Base-by-base conservation (phyloP, 1,284 basidiomycete genomes). In the Fomitopsis betulina region DNA sequence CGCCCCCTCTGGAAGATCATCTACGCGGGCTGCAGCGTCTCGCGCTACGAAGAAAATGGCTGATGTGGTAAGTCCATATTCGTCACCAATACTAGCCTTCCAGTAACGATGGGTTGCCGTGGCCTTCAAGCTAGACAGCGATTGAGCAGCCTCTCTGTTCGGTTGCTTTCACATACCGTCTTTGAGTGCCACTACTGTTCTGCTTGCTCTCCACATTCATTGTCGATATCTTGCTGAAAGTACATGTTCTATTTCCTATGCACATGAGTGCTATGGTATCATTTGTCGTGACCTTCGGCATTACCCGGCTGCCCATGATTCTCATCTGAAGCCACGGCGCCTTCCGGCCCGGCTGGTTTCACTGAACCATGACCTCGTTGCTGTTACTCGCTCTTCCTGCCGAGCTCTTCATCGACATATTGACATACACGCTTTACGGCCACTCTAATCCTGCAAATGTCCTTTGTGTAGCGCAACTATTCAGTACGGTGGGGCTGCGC, bases 1-100 rank as follows among this genome's bases (percentile, higher is more conserved):
- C 62, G 80, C 83, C 0, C 82, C 87, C 8, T 77, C 82, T 10
- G 79, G 81, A n/a, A 73, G 84, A 2, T 80, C 84, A 12, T 62
- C 63, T 8, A 67, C 66, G 15, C 57, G 70, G 21, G 65, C 68
- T 4, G 70, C 70, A 4, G 70, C 70, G 10, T 62, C 65, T 32
- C 64, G 61, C 51, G 67, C 67, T 25, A 66, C 61, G 47, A 58
- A 60, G 60, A 70, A 70, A 58, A 62, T 67, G 10, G 65, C 68
- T 3, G 66, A 70, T 49, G 62, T 68, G 53, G 69, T 70, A 54
- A 45, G 67, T 60, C 21, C 32, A 12, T 15, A 21, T 15, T 3
- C n/a, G 3, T 17, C 15, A 19, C 25, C n/a, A 23, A 8, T 10
- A 4, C 30, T 25, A 17, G n/a, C 25, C n/a, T 27, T 10, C 13